Conservation (phyloP, 2,329 filamentous ascomycete genomes). For the Xylariaceae sp. region DNA sequence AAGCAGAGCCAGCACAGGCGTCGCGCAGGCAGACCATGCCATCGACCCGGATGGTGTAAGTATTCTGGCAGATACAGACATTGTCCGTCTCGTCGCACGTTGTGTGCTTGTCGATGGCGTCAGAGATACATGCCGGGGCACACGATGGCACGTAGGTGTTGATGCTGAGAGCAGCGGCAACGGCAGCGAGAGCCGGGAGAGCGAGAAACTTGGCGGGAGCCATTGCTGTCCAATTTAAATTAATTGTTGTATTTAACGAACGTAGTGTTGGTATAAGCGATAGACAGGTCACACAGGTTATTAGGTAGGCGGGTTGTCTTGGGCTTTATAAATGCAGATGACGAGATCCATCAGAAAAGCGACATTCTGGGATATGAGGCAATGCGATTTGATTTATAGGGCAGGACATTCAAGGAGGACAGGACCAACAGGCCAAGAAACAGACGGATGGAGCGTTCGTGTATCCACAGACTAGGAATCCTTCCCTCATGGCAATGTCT, state of each 20-base stretch:
- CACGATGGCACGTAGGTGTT: slow-evolving; percentile 25
- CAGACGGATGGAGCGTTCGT: neutral
- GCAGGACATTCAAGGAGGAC: neutral
- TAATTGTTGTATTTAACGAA: neutral
- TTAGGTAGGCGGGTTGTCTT: neutral
- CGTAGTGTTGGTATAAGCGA: neutral
- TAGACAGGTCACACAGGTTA: neutral
- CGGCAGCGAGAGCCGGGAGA: slow-evolving; percentile 21
- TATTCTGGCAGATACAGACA: slow-evolving; percentile 23
- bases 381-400: neutral
- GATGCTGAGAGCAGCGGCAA: slow-evolving; percentile 25
- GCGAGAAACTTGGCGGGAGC: slow-evolving; percentile 25
- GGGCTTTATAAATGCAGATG: neutral
- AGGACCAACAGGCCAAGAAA: slow-evolving; percentile 1
- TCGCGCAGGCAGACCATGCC: slow-evolving; percentile 27
- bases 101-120: slow-evolving; percentile 22
- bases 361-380: neutral
- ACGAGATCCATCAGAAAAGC: neutral
- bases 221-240: slow-evolving; percentile 16
- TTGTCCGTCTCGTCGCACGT: slow-evolving; percentile 25
- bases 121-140: slow-evolving; percentile 22
- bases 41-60: slow-evolving; percentile 28
- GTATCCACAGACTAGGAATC: slow-evolving; percentile 4
- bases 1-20: slow-evolving; percentile 24
- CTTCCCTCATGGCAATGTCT: slow-evolving; percentile 11